phyloP scores from a whole-genome alignment of 2,329 filamentous ascomycete species.

The Fusarium tricinctum region DNA sequence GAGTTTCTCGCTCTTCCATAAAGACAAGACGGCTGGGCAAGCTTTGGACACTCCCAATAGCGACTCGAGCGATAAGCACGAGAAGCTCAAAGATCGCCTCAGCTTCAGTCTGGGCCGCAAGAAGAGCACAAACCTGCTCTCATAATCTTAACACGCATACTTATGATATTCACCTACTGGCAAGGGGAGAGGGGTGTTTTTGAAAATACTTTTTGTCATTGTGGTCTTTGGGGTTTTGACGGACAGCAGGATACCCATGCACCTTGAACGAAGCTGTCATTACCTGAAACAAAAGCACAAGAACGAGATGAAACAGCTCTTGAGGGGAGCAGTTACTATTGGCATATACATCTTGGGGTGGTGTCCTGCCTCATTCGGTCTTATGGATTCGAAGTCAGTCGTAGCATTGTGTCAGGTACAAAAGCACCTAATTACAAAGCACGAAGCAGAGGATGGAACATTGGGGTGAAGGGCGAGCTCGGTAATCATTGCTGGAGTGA shows the following conservation, averaged over 20 bases:
- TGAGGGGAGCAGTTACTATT: conserved; percentile 3
- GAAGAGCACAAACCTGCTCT: conserved; percentile 70
- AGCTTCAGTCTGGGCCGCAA: conserved; percentile 77
- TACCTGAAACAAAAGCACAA: conserved; percentile 35
- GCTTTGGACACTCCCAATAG: conserved; percentile 43
- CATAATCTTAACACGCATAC: conserved; percentile 40
- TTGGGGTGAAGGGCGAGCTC: conserved; percentile 13
- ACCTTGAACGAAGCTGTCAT: conserved; percentile 29
- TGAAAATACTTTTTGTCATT: conserved; percentile 30
- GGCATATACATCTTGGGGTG: background rate
- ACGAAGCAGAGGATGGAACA: conserved; percentile 19
- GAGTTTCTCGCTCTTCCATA: conserved; percentile 76
- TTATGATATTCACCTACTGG: conserved; percentile 30
- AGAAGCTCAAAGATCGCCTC: conserved; percentile 74
- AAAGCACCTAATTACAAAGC: conserved; percentile 12
- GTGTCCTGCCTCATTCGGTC: background rate
- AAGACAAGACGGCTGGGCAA: conserved; percentile 59
- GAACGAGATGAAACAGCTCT: conserved; percentile 12
- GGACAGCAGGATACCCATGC: conserved; percentile 46
- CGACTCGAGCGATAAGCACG: conserved; percentile 57
- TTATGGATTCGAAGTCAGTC: conserved; percentile 2
- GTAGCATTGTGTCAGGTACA: conserved; percentile 5
- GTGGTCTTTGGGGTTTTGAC: conserved; percentile 31
- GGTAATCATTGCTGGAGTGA: conserved; percentile 21
- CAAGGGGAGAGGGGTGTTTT: conserved; percentile 5